Conservation (phyloP, 768 basidiomycete genomes). For the Tylopilus sp. region DNA sequence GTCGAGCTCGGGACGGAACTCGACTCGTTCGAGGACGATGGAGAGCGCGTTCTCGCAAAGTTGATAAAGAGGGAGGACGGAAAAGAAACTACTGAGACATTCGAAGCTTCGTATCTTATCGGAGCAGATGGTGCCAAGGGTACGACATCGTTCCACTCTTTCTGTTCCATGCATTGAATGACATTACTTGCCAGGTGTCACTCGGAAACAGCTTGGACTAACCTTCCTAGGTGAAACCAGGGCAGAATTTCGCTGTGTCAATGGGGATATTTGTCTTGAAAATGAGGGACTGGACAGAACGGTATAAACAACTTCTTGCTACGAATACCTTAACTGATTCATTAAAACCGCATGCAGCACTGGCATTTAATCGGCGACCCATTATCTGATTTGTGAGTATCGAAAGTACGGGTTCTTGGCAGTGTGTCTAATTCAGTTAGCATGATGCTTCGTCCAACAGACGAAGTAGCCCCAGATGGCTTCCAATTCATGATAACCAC, state of each 20-base stretch:
- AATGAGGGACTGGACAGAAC: slow-evolving; percentile 27
- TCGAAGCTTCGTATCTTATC: slow-evolving; percentile 33
- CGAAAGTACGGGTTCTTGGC: too few species aligned
- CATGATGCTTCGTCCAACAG: slow-evolving; percentile 10
- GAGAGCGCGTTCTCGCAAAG: slow-evolving; percentile 35
- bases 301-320: neutral
- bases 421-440: neutral
- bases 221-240: slow-evolving; percentile 40
- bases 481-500: slow-evolving; percentile 10
- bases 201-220: slow-evolving; percentile 40
- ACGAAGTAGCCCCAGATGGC: slow-evolving; percentile 23
- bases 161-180: neutral
- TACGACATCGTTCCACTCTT: neutral
- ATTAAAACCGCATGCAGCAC: slow-evolving; percentile 9
- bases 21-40: slow-evolving; percentile 38
- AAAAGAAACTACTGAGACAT: slow-evolving; percentile 24
- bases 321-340: too few species aligned
- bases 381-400: slow-evolving; percentile 4
- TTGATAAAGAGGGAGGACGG: slow-evolving; percentile 29
- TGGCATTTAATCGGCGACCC: slow-evolving; percentile 21
- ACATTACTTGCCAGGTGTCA: slow-evolving; percentile 24
- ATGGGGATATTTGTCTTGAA: slow-evolving; percentile 37
- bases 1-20: slow-evolving; percentile 48
- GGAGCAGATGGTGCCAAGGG: slow-evolving; percentile 41
- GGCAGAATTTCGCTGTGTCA: slow-evolving; percentile 22